Conservation (phyloP, 768 basidiomycete genomes). For the Mycena belliarum region DNA sequence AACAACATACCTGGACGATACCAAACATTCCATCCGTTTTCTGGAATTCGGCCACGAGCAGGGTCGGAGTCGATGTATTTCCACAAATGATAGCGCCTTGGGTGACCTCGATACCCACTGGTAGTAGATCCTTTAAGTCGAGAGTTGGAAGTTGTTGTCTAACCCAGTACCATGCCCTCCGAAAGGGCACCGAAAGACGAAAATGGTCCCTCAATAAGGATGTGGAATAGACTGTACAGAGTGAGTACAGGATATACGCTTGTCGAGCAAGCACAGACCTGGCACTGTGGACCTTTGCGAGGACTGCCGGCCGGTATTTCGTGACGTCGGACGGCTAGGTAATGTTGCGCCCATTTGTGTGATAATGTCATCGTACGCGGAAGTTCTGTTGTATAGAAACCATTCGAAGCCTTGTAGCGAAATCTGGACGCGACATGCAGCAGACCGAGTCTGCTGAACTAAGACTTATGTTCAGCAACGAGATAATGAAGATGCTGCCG, state of each 20-base stretch:
- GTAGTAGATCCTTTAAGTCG: slow-evolving; percentile 83
- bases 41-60: slow-evolving; percentile 82
- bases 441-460: slow-evolving; percentile 40
- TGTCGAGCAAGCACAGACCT: slow-evolving; percentile 30
- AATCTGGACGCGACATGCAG: slow-evolving; percentile 80
- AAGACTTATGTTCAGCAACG: slow-evolving; percentile 5
- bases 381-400: slow-evolving; percentile 89
- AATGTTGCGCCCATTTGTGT: slow-evolving; percentile 62
- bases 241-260: background rate
- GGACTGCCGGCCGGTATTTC: slow-evolving; percentile 39
- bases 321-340: slow-evolving; percentile 35
- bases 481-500: background rate
- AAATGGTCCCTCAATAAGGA: slow-evolving; percentile 31
- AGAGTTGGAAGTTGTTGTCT: slow-evolving; percentile 66
- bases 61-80: slow-evolving; percentile 79
- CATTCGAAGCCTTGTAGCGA: slow-evolving; percentile 87
- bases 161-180: slow-evolving; percentile 50
- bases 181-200: slow-evolving; percentile 38
- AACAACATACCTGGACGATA: slow-evolving; percentile 62
- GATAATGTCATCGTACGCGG: slow-evolving; percentile 86
- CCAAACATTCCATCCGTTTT: slow-evolving; percentile 80
- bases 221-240: slow-evolving; percentile 31
- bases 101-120: slow-evolving; percentile 74
- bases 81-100: slow-evolving; percentile 85
- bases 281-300: slow-evolving; percentile 42